Conservation (phyloP, 106 monocot species). For the Triglochin maritima region DNA sequence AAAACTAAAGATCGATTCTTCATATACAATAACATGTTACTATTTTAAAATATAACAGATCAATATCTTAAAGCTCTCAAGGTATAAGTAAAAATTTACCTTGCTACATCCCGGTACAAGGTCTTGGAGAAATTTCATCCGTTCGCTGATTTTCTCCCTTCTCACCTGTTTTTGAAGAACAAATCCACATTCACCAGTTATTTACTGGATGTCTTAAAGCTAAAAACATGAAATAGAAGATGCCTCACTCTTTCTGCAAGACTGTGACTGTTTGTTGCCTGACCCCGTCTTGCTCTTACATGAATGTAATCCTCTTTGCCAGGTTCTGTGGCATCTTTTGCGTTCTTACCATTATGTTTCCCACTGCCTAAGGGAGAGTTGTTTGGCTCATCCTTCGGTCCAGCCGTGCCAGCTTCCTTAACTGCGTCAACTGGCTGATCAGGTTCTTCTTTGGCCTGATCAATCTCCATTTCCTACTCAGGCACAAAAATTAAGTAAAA, state of each 20-base stretch:
- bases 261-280: conserved; percentile 47
- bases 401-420: conserved; percentile 9
- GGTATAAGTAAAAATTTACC: conserved; percentile 12
- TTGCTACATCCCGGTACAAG: conserved; percentile 81
- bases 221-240: neutral
- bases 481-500: neutral
- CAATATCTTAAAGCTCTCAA: neutral
- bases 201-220: neutral
- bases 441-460: conserved; percentile 15
- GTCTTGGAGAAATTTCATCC: conserved; percentile 85
- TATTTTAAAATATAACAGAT: neutral
- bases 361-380: conserved; percentile 9
- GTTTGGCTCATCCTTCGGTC: conserved; percentile 16
- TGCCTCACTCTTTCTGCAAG: conserved; percentile 38
- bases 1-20: too few relatives aligned
- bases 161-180: conserved; percentile 31
- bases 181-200: neutral
- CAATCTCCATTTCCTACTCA: conserved; percentile 23
- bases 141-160: conserved; percentile 71
- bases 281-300: conserved; percentile 41
- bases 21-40: too few relatives aligned
- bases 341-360: conserved; percentile 16
- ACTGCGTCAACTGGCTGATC: conserved; percentile 10
- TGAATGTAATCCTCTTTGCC: conserved; percentile 33
- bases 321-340: conserved; percentile 12